Percentiles rank a stretch among this genome's conserved stretches.
These are phyloP conservation scores for Hydrangea macrophylla DNA, from an alignment of 148 eudicot species.

Conservation along the genomic window DNA sequence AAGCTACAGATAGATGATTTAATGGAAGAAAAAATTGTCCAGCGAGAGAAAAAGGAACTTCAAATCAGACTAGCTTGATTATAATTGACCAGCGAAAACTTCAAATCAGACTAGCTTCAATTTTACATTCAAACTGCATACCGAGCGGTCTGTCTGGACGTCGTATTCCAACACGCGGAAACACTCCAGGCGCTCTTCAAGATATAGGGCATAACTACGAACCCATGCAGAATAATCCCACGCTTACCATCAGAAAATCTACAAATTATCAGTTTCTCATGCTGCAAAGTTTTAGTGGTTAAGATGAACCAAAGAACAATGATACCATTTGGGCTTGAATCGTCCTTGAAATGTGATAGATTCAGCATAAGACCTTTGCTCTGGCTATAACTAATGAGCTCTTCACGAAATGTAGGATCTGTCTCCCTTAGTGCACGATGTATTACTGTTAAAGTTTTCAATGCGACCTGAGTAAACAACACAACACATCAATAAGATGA, in stretches of 20 bases:
- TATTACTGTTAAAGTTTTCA: slow-evolving; percentile 32
- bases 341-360: slow-evolving; percentile 30
- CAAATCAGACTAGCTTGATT: background rate
- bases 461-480: slow-evolving; percentile 24
- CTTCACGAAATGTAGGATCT: slow-evolving; percentile 26
- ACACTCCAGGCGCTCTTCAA: slow-evolving; percentile 33
- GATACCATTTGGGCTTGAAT: slow-evolving; percentile 33
- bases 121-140: slow-evolving; percentile 8
- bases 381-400: slow-evolving; percentile 19
- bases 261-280: slow-evolving; percentile 6
- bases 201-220: slow-evolving; percentile 28
- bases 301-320: background rate
- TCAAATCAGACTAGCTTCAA: background rate
- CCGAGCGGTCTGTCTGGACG: slow-evolving; percentile 28
- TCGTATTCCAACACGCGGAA: slow-evolving; percentile 28
- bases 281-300: background rate
- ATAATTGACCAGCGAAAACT: too few species aligned
- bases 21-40: too few species aligned
- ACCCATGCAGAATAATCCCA: slow-evolving; percentile 39
- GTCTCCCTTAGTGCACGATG: slow-evolving; percentile 37
- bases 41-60: background rate
- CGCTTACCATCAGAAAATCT: slow-evolving; percentile 29
- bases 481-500: background rate
- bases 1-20: background rate
- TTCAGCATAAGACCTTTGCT: slow-evolving; percentile 23